Conservation (phyloP, 805 yeast species). For the Kurtzmaniella cleridarum region DNA sequence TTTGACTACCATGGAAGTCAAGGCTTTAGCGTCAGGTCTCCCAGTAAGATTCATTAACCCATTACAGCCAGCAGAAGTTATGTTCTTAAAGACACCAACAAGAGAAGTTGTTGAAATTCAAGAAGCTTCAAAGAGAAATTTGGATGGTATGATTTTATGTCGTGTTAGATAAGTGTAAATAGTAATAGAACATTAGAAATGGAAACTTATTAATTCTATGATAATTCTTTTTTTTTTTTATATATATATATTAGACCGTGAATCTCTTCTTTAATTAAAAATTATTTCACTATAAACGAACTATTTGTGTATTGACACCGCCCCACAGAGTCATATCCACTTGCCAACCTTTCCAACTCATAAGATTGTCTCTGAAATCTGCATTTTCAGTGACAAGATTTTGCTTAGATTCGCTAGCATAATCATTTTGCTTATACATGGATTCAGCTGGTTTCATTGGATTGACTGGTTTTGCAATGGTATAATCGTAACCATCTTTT, state of each 20-base stretch:
- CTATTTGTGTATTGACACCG: constrained; percentile 43
- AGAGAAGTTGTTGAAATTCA: constrained; percentile 64
- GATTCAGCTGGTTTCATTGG: constrained; percentile 26
- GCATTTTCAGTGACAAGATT: constrained; percentile 27
- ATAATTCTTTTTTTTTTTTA: too few species aligned
- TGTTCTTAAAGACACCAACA: constrained; percentile 53
- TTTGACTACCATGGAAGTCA: constrained; percentile 59
- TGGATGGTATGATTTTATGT: constrained; percentile 77
- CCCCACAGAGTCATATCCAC: constrained; percentile 85
- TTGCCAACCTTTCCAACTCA: constrained; percentile 80
- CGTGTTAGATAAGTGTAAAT: constrained; percentile 48
- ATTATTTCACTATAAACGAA: neutral
- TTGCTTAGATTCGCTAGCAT: constrained; percentile 23
- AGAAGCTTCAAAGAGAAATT: constrained; percentile 74
- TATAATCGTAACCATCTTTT: neutral
- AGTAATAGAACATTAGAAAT: constrained; percentile 1
- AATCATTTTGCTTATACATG: constrained; percentile 22
- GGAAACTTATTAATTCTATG: neutral
- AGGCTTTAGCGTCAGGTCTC: constrained; percentile 69
- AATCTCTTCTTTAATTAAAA: too few species aligned
- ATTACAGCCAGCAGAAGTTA: constrained; percentile 82
- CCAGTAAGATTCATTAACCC: constrained; percentile 74
- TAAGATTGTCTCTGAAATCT: constrained; percentile 52
- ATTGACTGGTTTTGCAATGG: constrained; percentile 6
- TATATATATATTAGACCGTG: neutral